phyloP scores from a whole-genome alignment of 2,329 filamentous ascomycete genomes.

The Penicillium concentricum region DNA sequence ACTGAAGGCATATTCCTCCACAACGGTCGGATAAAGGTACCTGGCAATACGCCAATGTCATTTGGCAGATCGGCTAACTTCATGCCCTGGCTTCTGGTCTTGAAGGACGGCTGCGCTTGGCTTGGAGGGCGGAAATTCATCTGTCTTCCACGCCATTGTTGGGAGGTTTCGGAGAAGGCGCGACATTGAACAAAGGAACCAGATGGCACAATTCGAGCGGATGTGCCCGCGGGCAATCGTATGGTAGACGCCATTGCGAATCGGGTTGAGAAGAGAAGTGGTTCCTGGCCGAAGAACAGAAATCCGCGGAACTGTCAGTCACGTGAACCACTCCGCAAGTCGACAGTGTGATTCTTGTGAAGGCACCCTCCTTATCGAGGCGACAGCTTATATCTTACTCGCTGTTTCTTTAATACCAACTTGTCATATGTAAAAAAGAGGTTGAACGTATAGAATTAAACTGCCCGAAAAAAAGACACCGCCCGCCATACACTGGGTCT shows the following conservation, averaged over 20 bases:
- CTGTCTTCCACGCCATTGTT: constrained; percentile 22
- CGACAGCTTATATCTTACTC: constrained; percentile 2
- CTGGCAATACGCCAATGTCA: constrained; percentile 48
- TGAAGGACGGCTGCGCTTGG: constrained; percentile 38
- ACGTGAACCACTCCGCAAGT: constrained; percentile 24
- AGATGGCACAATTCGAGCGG: constrained; percentile 20
- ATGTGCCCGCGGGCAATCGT: constrained; percentile 24
- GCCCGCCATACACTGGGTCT: constrained; percentile 5
- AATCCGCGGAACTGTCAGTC: constrained; percentile 22
- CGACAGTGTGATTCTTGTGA: neutral
- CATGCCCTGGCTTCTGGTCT: constrained; percentile 33
- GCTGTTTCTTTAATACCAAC: neutral
- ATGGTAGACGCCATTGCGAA: constrained; percentile 35
- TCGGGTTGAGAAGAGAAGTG: constrained; percentile 7
- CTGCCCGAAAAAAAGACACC: constrained; percentile 8
- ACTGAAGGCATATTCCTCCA: constrained; percentile 43
- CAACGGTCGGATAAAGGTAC: constrained; percentile 41
- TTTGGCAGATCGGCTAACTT: constrained; percentile 37
- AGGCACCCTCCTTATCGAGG: neutral
- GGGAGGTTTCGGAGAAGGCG: constrained; percentile 35
- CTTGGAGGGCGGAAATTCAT: constrained; percentile 19
- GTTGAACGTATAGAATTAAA: neutral
- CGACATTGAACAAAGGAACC: constrained; percentile 30
- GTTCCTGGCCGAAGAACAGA: constrained; percentile 16
- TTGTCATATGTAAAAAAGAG: neutral